Evolutionary conservation across 73 alveolate genomes (phyloP).

Genomic region (Stentor roeselii): DNA sequence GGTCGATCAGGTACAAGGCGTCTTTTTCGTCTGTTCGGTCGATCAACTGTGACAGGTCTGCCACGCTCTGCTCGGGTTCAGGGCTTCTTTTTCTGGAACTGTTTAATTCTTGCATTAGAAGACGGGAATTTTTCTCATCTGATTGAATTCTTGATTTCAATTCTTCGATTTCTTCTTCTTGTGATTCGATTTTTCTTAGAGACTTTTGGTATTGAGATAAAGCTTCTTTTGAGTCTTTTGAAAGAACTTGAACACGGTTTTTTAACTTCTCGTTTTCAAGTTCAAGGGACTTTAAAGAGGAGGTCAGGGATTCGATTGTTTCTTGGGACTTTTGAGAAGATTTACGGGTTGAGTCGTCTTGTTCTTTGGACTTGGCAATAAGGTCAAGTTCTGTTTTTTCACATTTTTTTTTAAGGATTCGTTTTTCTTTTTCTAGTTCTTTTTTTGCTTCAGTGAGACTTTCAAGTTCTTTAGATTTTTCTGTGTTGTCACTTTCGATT

Average conservation of each 20-base stretch:
- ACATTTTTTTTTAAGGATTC: not conserved
- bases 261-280: not conserved
- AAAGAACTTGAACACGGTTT: not conserved
- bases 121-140: not conserved
- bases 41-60: not conserved
- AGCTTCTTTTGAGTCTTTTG: slow-evolving; percentile 1
- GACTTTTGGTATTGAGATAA: not conserved
- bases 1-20: not conserved
- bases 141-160: not conserved
- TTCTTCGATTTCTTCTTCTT: not conserved
- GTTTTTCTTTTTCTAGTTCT: not conserved
- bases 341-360: not conserved
- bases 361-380: not conserved
- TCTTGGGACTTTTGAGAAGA: not conserved
- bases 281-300: not conserved
- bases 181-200: not conserved
- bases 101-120: too few relatives aligned
- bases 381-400: not conserved
- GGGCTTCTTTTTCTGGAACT: not conserved
- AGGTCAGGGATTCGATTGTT: not conserved
- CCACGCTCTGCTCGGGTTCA: not conserved
- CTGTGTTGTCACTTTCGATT: not conserved
- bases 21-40: not conserved
- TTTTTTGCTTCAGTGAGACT: not conserved
- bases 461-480: not conserved